Evolutionary conservation across 257 asterid genomes (phyloP).

Genomic region (Solanum dulcamara): DNA sequence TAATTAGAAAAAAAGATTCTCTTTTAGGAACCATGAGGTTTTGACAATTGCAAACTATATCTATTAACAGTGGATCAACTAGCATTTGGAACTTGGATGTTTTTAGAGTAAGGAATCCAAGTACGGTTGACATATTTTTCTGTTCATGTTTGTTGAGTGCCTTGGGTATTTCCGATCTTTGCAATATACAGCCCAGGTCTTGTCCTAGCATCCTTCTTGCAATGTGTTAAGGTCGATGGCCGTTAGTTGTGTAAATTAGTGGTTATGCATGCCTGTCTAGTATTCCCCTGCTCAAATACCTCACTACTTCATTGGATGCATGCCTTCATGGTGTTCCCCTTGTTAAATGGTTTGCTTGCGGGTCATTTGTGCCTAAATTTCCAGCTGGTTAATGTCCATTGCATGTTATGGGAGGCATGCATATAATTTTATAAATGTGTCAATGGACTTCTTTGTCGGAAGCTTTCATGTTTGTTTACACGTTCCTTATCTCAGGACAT

Average conservation of each 20-base stretch:
- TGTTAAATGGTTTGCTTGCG: neutral
- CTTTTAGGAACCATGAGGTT: neutral
- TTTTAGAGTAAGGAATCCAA: neutral
- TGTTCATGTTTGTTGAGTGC: neutral
- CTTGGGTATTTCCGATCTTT: neutral
- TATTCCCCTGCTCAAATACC: neutral
- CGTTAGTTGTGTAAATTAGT: neutral
- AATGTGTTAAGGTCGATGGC: neutral
- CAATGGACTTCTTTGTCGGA: neutral
- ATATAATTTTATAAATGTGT: neutral
- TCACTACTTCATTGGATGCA: neutral
- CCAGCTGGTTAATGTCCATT: neutral
- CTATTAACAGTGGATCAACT: neutral
- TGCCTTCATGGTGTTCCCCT: neutral
- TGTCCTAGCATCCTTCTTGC: neutral
- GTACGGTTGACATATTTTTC: neutral
- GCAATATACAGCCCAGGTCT: neutral
- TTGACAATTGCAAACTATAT: neutral
- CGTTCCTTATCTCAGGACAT: constrained; percentile 36
- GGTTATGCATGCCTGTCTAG: neutral
- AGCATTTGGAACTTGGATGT: neutral
- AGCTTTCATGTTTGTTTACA: neutral
- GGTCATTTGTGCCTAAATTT: neutral
- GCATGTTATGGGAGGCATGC: neutral
- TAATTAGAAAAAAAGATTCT: neutral